Evolutionary conservation across 2,329 filamentous ascomycete genomes (phyloP).

Genomic region (Eutypa lata): DNA sequence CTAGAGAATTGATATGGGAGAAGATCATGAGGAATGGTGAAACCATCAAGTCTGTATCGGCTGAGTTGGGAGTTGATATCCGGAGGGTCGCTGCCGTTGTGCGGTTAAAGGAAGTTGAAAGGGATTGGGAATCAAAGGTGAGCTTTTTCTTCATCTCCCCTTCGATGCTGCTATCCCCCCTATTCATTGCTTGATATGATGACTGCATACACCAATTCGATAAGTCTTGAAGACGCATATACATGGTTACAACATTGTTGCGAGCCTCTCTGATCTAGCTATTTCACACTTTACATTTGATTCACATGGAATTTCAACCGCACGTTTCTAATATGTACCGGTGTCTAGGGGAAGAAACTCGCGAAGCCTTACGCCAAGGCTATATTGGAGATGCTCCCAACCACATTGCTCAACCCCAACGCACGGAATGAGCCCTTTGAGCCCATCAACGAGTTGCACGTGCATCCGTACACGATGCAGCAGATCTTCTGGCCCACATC

Average conservation of each 20-base stretch:
- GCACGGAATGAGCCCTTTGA: constrained; percentile 50
- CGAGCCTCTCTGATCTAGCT: constrained; percentile 66
- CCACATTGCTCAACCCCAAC: constrained; percentile 54
- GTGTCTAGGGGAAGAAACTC: constrained; percentile 67
- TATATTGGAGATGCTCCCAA: constrained; percentile 76
- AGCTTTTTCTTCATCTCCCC: constrained; percentile 35
- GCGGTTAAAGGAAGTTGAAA: constrained; percentile 81
- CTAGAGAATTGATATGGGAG: constrained; percentile 71
- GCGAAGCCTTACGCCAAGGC: constrained; percentile 75
- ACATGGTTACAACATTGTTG: constrained; percentile 83
- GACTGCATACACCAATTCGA: constrained; percentile 74
- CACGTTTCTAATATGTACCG: constrained; percentile 14
- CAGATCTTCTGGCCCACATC: constrained; percentile 64
- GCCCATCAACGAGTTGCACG: constrained; percentile 62
- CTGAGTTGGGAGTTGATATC: constrained; percentile 75
- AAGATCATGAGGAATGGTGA: constrained; percentile 63
- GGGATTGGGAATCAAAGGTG: constrained; percentile 73
- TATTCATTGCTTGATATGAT: constrained; percentile 42
- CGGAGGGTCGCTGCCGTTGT: constrained; percentile 82
- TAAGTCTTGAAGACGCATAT: constrained; percentile 99
- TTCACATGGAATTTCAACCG: constrained; percentile 8
- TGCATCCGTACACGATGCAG: constrained; percentile 59
- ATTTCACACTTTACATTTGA: constrained; percentile 3
- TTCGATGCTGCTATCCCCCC: constrained; percentile 1
- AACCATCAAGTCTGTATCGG: constrained; percentile 73